A percentile compares a stretch with the other conserved stretches of the same genome.
Conservation (phyloP, 2,329 filamentous ascomycete genomes). For the Neurospora sp. region DNA sequence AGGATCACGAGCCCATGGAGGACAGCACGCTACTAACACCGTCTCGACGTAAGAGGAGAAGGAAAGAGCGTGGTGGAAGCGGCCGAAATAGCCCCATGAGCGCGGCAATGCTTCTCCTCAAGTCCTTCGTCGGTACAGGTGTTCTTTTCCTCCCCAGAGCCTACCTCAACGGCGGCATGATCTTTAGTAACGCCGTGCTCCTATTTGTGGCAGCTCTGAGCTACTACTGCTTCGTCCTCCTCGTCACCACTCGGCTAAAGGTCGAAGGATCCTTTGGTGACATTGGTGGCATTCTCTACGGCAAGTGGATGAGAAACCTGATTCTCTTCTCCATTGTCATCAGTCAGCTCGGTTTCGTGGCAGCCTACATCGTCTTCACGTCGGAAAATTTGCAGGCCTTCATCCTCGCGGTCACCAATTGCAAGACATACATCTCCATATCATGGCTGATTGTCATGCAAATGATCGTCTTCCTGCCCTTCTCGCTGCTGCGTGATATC, state of each 20-base stretch:
- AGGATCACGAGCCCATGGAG: constrained; percentile 74
- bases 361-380: constrained; percentile 94
- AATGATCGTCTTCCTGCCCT: constrained; percentile 87
- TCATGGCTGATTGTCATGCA: constrained; percentile 89
- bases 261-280: constrained; percentile 95
- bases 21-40: constrained; percentile 74
- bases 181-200: constrained; percentile 91
- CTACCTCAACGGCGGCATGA: constrained; percentile 93
- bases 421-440: constrained; percentile 75
- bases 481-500: constrained; percentile 91
- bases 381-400: constrained; percentile 94
- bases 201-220: constrained; percentile 75
- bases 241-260: constrained; percentile 76
- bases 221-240: constrained; percentile 94
- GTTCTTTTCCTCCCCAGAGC: constrained; percentile 88
- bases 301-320: constrained; percentile 76
- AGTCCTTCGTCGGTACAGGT: constrained; percentile 95
- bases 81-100: constrained; percentile 72
- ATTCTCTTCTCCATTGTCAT: constrained; percentile 90
- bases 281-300: constrained; percentile 86
- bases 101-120: constrained; percentile 77
- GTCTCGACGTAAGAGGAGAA: constrained; percentile 63
- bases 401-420: constrained; percentile 82
- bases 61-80: constrained; percentile 62
- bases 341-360: constrained; percentile 90